Evolutionary conservation across 768 basidiomycete genomes (phyloP), one percentile per base, ranked within the genome.

Genomic region (Trametes coccinea): DNA sequence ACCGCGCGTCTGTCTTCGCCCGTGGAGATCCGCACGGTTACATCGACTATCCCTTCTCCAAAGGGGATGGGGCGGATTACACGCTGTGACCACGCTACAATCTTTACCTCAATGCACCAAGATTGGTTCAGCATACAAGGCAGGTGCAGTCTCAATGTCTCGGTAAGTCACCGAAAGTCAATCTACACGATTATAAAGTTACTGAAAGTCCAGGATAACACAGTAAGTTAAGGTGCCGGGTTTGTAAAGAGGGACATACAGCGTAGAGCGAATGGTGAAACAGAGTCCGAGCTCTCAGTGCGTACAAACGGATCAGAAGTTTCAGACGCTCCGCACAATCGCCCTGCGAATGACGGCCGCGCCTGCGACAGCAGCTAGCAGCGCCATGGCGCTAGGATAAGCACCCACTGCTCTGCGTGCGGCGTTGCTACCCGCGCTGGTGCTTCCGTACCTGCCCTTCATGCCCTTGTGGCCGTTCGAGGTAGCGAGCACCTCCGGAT

Each of bases 381-480:
- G 60, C 43, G 39, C 59, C 13, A 53, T 43, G 11, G 51, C 46
- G 16, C 61, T 49, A 13, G 60, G 53, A 17, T 52, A 40, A 43
- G 47, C 53, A 40, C 52, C 53, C 29, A 58, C 41, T 33, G 48
- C 48, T 30, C 46, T 13, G 16, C 43, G 44, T 22, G 61, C 62
- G 43, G 58, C 59, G 55, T 59, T 67, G 54, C 66, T 67, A 11
- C 68, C 70, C 22, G 61, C 59, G 47, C 67, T 69, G 62, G 69
- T 71, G 59, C 67, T 66, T 11, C 61, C 64, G 4, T 59, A 56
- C 11, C 56, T 31, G 43, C 59, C 56, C 40, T 66, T 61, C 22
- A 70, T 62, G 14, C 75, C 78, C 56, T 72, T 74, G 53, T 80
- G 74, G 4, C 82, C 91, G 69, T 92, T 92, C 50, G 83, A 84